These are phyloP conservation scores for Penicillium thymicola DNA, from an alignment of 2,329 filamentous ascomycete species.

Conservation along the genomic window DNA sequence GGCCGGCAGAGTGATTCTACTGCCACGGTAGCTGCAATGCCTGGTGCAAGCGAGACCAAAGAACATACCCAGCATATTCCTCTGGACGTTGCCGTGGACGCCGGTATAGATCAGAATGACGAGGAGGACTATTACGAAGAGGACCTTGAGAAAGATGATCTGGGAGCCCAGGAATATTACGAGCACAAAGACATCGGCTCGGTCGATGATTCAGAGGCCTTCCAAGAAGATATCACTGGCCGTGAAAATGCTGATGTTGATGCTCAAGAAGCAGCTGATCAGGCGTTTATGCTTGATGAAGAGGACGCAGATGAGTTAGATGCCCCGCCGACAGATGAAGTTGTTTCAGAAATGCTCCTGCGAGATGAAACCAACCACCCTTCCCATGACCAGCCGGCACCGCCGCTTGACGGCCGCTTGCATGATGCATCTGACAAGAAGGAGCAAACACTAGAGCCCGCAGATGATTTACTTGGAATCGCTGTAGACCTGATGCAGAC, in stretches of 20 bases:
- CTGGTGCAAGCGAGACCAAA: constrained; percentile 13
- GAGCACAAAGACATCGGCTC: constrained; percentile 16
- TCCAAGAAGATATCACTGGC: constrained; percentile 4
- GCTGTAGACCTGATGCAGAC: constrained; percentile 34
- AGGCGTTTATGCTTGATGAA: constrained; percentile 11
- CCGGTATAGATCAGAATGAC: constrained; percentile 37
- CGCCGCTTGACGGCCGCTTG: constrained; percentile 14
- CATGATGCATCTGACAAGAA: constrained; percentile 10
- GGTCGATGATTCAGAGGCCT: constrained; percentile 9
- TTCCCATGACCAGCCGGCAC: constrained; percentile 19
- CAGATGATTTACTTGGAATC: constrained; percentile 33
- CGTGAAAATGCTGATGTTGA: constrained; percentile 6
- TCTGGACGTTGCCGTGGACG: constrained; percentile 3
- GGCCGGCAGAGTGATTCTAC: constrained; percentile 31
- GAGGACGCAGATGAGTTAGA: constrained; percentile 9
- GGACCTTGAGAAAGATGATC: constrained; percentile 12
- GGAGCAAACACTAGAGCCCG: constrained; percentile 17
- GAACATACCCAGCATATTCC: constrained; percentile 15
- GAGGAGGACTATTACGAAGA: constrained; percentile 9
- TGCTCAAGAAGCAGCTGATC: constrained; percentile 4
- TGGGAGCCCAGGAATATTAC: constrained; percentile 10
- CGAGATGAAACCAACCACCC: constrained; percentile 10
- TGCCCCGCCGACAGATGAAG: constrained; percentile 10
- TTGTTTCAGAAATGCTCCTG: constrained; percentile 10
- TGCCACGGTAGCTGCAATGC: constrained; percentile 25